These are phyloP conservation scores for Alternaria sp. DNA, from an alignment of 2,329 filamentous ascomycete genomes.

Conservation along the genomic window DNA sequence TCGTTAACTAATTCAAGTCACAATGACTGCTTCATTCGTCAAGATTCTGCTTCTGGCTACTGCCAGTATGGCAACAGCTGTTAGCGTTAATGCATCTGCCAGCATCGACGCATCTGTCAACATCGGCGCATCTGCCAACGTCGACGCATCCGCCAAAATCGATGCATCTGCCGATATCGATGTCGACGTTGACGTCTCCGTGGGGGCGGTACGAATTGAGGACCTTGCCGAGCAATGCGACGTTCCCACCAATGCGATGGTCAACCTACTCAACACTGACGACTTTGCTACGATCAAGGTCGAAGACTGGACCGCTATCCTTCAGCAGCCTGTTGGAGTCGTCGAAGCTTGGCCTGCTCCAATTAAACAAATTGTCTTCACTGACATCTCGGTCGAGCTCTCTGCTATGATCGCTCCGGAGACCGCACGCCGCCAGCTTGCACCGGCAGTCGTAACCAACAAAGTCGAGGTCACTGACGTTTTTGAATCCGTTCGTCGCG, in stretches of 20 bases:
- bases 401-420: not conserved
- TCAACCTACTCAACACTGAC: slow-evolving; percentile 1
- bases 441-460: not conserved
- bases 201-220: not conserved
- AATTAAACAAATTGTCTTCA: not conserved
- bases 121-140: not conserved
- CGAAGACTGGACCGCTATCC: not conserved
- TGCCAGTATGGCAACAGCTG: not conserved
- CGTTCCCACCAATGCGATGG: not conserved
- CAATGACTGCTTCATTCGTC: not conserved
- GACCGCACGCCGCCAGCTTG: not conserved
- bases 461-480: not conserved
- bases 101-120: not conserved
- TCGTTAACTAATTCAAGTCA: not conserved
- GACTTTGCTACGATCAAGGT: not conserved
- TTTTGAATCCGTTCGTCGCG: not conserved
- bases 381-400: not conserved
- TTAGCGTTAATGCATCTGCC: not conserved
- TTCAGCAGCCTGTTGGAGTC: not conserved
- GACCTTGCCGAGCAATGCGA: not conserved
- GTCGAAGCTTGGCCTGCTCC: not conserved
- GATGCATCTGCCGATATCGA: not conserved
- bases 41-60: not conserved
- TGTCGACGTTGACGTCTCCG: not conserved
- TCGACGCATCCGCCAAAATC: not conserved